phyloP scores from a whole-genome alignment of 345 rosid species.

The Camelina laxa region DNA sequence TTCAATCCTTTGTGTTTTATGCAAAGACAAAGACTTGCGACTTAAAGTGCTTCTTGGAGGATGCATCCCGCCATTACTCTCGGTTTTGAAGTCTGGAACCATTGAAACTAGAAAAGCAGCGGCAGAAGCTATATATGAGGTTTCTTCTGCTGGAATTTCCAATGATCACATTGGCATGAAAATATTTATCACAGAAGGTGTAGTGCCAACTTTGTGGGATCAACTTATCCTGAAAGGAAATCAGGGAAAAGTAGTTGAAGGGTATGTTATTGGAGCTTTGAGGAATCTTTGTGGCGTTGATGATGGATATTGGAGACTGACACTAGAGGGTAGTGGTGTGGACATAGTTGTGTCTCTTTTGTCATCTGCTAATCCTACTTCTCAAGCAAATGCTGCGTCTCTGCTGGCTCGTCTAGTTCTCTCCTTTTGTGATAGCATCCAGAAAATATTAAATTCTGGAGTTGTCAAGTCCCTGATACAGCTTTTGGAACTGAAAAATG shows the following conservation, averaged over 20 bases:
- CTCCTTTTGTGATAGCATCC: constrained; percentile 70
- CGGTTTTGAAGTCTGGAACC: constrained; percentile 77
- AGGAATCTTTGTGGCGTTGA: constrained; percentile 88
- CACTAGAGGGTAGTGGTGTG: constrained; percentile 77
- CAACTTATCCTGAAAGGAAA: constrained; percentile 66
- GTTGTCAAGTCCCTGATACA: constrained; percentile 70
- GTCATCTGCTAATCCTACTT: constrained; percentile 71
- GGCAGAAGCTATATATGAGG: constrained; percentile 87
- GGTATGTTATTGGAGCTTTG: constrained; percentile 86
- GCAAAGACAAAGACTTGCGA: constrained; percentile 82
- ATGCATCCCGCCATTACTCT: constrained; percentile 91
- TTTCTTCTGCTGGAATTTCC: constrained; percentile 77
- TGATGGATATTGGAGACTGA: constrained; percentile 79
- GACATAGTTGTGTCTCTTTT: constrained; percentile 79
- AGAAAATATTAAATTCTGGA: constrained; percentile 61
- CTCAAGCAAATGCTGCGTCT: constrained; percentile 93
- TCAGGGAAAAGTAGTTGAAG: constrained; percentile 83
- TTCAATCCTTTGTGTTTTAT: constrained; percentile 64
- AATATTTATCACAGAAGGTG: constrained; percentile 91
- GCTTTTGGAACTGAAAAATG: constrained; percentile 67
- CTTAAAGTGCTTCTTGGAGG: constrained; percentile 91
- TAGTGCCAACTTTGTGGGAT: constrained; percentile 87
- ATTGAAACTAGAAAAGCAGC: constrained; percentile 78
- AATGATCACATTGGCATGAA: constrained; percentile 87
- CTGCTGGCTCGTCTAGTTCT: constrained; percentile 79